A percentile compares a stretch with the other conserved stretches of the same genome.
Conservation (phyloP, 2,329 filamentous ascomycete genomes). For the Pseudocercospora crystallina region DNA sequence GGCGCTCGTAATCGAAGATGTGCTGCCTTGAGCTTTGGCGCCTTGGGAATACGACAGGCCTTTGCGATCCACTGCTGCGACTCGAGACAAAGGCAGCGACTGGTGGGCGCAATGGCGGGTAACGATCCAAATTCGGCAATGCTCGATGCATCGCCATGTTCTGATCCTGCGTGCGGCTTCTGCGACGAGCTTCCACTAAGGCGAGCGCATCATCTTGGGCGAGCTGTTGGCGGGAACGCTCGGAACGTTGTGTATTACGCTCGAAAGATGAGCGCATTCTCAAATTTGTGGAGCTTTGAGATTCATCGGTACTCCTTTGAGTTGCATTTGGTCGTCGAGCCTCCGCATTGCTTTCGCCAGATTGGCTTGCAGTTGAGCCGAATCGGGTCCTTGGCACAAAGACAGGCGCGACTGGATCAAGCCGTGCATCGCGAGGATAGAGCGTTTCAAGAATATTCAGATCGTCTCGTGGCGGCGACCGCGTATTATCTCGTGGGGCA, state of each 20-base stretch:
- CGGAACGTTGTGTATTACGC: no score
- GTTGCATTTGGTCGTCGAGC: no score
- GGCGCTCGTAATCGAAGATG: not conserved
- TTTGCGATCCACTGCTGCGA: conserved; percentile 17
- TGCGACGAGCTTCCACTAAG: conserved; percentile 10
- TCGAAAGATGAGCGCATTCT: no score
- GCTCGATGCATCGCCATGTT: conserved; percentile 5
- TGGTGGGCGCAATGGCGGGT: conserved; percentile 23
- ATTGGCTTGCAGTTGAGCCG: conserved; percentile 17
- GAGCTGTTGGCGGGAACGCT: no score
- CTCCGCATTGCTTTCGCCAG: conserved; percentile 3
- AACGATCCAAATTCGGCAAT: conserved; percentile 24
- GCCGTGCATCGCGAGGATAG: conserved; percentile 5
- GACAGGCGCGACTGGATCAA: conserved; percentile 31
- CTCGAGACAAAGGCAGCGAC: conserved; percentile 4
- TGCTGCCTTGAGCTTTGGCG: conserved; percentile 18
- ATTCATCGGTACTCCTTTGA: no score
- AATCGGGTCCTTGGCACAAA: conserved; percentile 32
- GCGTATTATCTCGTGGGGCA: no score
- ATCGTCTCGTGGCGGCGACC: no score
- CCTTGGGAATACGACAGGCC: conserved; percentile 17
- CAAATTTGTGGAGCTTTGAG: no score
- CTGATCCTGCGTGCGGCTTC: conserved; percentile 21
- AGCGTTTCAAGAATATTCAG: no score
- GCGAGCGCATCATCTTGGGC: no score